Base-by-base conservation (phyloP, 176 grass and related monocot species). In the Bothriochloa decipiens region DNA sequence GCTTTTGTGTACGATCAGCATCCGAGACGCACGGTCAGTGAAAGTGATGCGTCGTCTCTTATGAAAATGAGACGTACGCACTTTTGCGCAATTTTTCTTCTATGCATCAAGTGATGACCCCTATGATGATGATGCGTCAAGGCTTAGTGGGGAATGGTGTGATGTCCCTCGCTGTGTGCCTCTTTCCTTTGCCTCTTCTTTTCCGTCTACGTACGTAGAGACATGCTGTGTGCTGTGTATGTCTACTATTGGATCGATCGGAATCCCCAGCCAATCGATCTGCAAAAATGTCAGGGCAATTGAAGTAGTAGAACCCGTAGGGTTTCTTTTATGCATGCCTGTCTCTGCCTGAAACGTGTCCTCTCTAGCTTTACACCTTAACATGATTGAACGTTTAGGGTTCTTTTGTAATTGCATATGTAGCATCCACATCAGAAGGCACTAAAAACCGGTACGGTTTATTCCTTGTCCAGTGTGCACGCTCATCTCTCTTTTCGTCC, bases 51-150 rank as follows among this genome's bases (percentile, higher is more conserved):
- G 4, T 22, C 78, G 78, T 82, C 79, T 67, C 74, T 72, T 78
- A 58, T 65, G 83, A 82, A 66, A 90, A 78, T 27, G 79, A 77
- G 83, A 46, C 20, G 3, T 39, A 67, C 72, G 3, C 47, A 67
- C 72, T 71, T 86, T 86, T 66, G 64, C 6, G 33, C 58, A 25
- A 2, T 29, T 29, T 29, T 26, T 55, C 60, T 13, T 17, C 47
- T 37, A 68, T 90, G 74, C 68, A 82, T 81, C 70, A 23, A 72
- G 65, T 86, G 58, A 90, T 86, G 74, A 32, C 39, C 39, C 36
- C 74, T 86, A 86, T 90, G 26, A 50, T 18, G 15, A 49, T 5
- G 46, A 74, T 90, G 82, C 62, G 28, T 40, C n/a, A 18, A 42
- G 46, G 25, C 22, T 5, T 70, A 89, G 76, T 89, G 82, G 76